A percentile compares a stretch with the other conserved stretches of the same genome.
Evolutionary conservation across 371 early-diverging fungal species (phyloP).

Genomic region (Furculomyces boomerangus): DNA sequence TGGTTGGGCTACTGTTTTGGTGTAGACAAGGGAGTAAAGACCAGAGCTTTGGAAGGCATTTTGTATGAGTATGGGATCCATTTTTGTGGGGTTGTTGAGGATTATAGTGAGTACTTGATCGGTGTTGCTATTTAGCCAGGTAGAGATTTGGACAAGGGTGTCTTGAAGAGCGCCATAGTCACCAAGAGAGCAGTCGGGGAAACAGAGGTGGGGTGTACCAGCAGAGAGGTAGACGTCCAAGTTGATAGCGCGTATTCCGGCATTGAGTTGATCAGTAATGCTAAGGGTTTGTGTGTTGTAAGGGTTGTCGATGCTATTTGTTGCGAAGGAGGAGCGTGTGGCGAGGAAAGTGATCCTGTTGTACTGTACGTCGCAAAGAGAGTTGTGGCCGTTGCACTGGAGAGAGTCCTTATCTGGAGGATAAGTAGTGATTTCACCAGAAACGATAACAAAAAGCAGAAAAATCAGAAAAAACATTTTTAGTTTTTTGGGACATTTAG

Average conservation of each 20-base stretch:
- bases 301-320: background rate
- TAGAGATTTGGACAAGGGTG: background rate
- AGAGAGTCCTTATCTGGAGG: background rate
- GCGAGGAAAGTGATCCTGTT: background rate
- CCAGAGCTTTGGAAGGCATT: background rate
- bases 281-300: background rate
- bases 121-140: background rate
- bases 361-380: background rate
- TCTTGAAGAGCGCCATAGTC: background rate
- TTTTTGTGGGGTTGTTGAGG: slow-evolving; percentile 9
- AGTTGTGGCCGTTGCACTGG: background rate
- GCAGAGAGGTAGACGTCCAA: background rate
- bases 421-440: background rate
- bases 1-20: background rate
- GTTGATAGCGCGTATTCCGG: background rate
- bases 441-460: slow-evolving; percentile 3
- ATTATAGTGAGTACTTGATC: slow-evolving; percentile 23
- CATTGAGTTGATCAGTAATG: background rate
- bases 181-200: background rate
- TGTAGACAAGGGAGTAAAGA: background rate
- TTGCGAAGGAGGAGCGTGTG: background rate
- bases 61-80: background rate
- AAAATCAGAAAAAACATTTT: too few species aligned
- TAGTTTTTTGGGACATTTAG: too few species aligned
- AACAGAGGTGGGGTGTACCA: background rate